Conservation (phyloP, 768 basidiomycete species). For the Porphyrellus cyaneotinctus region DNA sequence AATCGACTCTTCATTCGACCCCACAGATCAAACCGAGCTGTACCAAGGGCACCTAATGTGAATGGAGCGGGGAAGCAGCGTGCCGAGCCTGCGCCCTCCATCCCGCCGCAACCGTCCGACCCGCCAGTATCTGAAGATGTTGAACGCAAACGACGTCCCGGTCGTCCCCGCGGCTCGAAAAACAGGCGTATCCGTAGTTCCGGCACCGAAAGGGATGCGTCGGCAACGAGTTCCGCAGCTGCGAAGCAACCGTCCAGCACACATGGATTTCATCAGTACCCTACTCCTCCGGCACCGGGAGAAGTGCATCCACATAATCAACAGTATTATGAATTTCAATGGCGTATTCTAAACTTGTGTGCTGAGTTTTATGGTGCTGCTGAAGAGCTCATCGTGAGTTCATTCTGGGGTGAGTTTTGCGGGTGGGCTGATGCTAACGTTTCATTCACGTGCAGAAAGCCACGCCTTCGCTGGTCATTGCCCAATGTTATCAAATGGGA, state of each 20-base stretch:
- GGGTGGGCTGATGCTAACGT: constrained; percentile 7
- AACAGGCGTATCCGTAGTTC: constrained; percentile 52
- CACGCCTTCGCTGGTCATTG: constrained; percentile 65
- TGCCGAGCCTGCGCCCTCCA: constrained; percentile 26
- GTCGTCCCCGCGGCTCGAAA: constrained; percentile 77
- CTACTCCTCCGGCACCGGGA: constrained; percentile 39
- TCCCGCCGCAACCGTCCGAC: constrained; percentile 21
- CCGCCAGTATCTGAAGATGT: constrained; percentile 28
- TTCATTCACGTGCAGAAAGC: constrained; percentile 37
- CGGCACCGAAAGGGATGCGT: constrained; percentile 24
- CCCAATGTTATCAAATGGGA: constrained; percentile 78
- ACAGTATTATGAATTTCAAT: constrained; percentile 82
- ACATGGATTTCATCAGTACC: constrained; percentile 43
- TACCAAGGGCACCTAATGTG: constrained; percentile 13
- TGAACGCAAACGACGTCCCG: constrained; percentile 66
- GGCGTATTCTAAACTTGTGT: constrained; percentile 77
- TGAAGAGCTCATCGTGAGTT: constrained; percentile 75
- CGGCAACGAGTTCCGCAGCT: constrained; percentile 11
- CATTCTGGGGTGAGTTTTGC: constrained; percentile 4
- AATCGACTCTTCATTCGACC: constrained; percentile 3
- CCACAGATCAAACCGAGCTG: constrained; percentile 23
- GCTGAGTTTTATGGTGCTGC: constrained; percentile 84
- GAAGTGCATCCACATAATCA: constrained; percentile 63
- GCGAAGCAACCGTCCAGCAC: constrained; percentile 33
- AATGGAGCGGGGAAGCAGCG: constrained; percentile 19